phyloP scores from a whole-genome alignment of 1,139 yeast genomes.

The Candida sp. region DNA sequence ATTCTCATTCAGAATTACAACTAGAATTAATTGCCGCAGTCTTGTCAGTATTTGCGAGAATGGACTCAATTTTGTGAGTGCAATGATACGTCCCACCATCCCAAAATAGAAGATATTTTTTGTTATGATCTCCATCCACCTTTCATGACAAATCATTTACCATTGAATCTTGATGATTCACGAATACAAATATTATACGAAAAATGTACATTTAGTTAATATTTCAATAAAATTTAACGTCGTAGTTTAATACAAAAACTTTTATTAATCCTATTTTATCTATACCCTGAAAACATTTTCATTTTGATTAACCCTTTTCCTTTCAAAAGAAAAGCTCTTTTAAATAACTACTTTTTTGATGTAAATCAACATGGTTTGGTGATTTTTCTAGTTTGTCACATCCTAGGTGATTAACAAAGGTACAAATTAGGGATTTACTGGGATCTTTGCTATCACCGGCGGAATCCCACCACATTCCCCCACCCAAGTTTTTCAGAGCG shows the following conservation, averaged over 20 bases:
- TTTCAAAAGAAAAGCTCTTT: slow-evolving; percentile 2
- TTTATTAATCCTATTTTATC: no score
- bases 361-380: slow-evolving; percentile 13
- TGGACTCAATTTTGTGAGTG: slow-evolving; percentile 49
- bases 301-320: no score
- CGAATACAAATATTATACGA: background rate
- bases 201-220: background rate
- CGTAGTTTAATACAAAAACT: no score
- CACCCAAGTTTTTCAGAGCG: slow-evolving; percentile 50
- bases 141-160: background rate
- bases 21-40: slow-evolving; percentile 93
- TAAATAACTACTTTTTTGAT: slow-evolving; percentile 15
- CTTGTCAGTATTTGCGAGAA: slow-evolving; percentile 54
- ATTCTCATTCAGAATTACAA: slow-evolving; percentile 56
- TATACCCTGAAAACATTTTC: no score
- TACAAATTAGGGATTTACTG: slow-evolving; percentile 33
- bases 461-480: slow-evolving; percentile 97
- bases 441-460: slow-evolving; percentile 54
- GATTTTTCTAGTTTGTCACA: slow-evolving; percentile 11
- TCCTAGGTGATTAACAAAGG: slow-evolving; percentile 41
- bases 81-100: no score
- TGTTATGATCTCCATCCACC: background rate
- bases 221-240: no score
- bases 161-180: background rate
- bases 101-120: no score